Conservation (phyloP, 768 basidiomycete genomes). For the Trametes punicea region DNA sequence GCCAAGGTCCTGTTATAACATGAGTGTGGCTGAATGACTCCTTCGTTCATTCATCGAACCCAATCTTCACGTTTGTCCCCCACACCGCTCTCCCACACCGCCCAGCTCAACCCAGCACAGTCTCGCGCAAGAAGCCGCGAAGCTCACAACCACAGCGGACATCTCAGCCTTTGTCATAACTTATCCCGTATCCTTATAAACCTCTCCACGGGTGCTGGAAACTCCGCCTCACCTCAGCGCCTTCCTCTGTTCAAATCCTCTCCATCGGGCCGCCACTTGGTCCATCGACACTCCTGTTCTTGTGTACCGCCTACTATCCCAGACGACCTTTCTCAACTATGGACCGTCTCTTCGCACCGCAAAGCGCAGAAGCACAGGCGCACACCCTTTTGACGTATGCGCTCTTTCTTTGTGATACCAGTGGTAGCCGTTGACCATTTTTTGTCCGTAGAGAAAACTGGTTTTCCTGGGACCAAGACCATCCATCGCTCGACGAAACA, state of each 20-base stretch:
- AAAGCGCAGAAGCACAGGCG: slow-evolving; percentile 71
- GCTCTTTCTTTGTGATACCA: background rate
- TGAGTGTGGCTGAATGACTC: slow-evolving; percentile 20
- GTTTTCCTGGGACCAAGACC: slow-evolving; percentile 66
- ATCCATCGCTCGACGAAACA: slow-evolving; percentile 66
- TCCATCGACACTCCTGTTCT: background rate
- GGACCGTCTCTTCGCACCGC: slow-evolving; percentile 71
- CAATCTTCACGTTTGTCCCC: slow-evolving; percentile 11
- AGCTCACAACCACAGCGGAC: background rate
- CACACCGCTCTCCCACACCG: slow-evolving; percentile 2
- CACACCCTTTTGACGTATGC: slow-evolving; percentile 64
- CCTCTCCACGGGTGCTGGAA: slow-evolving; percentile 1
- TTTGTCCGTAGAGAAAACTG: slow-evolving; percentile 56
- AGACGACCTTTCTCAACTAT: slow-evolving; percentile 33
- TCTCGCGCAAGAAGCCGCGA: background rate
- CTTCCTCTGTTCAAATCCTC: background rate
- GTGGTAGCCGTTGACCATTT: background rate
- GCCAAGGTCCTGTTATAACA: slow-evolving; percentile 17
- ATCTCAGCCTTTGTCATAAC: slow-evolving; percentile 7
- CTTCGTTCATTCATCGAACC: background rate
- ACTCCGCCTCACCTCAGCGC: background rate
- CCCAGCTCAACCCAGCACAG: background rate
- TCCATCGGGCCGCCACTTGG: background rate
- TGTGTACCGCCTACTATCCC: background rate
- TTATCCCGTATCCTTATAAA: background rate